Evolutionary conservation across 2,329 filamentous ascomycete species (phyloP), one percentile per base, ranked within the genome.

Genomic region (Lizonia empirigonia): DNA sequence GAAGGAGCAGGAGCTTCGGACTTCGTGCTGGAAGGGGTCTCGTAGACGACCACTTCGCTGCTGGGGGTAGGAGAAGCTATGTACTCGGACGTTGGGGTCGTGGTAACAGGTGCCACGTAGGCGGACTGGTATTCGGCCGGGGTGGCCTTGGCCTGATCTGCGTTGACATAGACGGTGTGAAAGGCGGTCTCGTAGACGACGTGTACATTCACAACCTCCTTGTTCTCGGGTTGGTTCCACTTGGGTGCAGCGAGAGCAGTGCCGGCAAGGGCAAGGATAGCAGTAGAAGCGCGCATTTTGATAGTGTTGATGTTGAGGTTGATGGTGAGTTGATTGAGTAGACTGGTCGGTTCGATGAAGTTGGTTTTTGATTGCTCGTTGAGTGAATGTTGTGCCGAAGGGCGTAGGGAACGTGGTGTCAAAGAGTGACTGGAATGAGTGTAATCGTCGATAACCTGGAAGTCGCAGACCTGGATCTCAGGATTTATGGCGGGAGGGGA

Each of bases 401-500:
- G 64, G 63, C 60, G 60, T 65, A 68, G 65, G 45, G 65, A 68
- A 53, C 55, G 65, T 67, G 62, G 34, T 60, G 58, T 65, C 61
- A 68, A 61, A 62, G 58, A 67, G 52, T 67, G 65, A 69, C 64
- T 57, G 50, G 52, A 59, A 58, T 52, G 62, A 67, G 62, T 60
- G 63, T 54, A 50, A 46, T 54, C 46, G 51, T 54, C 51, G 60
- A 63, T 58, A 65, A 67, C 63, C 65, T 68, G 63, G 64, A 67
- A 68, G 65, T 69, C 67, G 62, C 67, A 69, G 63, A 68, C 65
- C 65, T 68, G 64, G 44, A 56, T 58, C 47, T 35, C 24, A 44
- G 47, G 51, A 40, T 46, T 50, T 44, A 53, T 50, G 41, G 54
- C 35, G 39, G 45, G 53, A 61, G 57, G 63, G 53, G 54, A 60